Evolutionary conservation across 176 grass and related monocot genomes (phyloP), one percentile per base, ranked within the genome.

Genomic region (Aegilops speltoides): DNA sequence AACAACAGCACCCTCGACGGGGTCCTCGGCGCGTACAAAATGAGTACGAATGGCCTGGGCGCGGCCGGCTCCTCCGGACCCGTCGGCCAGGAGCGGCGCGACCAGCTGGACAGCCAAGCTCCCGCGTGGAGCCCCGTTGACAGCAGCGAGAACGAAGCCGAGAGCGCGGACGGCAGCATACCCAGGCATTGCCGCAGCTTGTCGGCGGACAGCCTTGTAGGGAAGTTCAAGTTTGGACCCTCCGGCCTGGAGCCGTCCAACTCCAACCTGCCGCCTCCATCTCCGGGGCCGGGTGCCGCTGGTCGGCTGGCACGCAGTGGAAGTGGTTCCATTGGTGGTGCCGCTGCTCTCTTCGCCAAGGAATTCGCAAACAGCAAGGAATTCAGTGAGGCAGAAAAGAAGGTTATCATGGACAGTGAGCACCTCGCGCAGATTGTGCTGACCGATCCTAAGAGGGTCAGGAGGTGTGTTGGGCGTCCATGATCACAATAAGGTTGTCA

Each of bases 371-470:
- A 59, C 19, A 59, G 56, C 28, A 92, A 82, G 11, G 93, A 89
- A 13, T 98, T 98, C 84, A 96, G 14, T 67, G 86, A 86, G 22
- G 50, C 84, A 5, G 93, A 98, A 41, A 96, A 84, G 88, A 94
- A 96, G 60, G 95, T 94, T 72, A 98, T 98, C 68, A 88, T 91
- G 66, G 86, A 82, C 11, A 95, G 86, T 57, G 91, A 92, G 45
- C 89, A 74, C 69, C 90, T 98, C 14, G 23, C 87, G 9, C 87
- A 92, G 88, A 91, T 98, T 20, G 90, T 87, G 3, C 6, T 92
- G 25, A 40, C 82, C 1, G 96, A 98, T 89, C 96, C 96, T 31
- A 98, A 91, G 83, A 91, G 89, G 86, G 91, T 98, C 25, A 98
- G 94, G 29, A 98, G 96, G 96, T 98, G 63, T 33, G 46, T 64